Base-by-base conservation (phyloP, 176 grass and related monocot species). In the Elymus sibiricus region DNA sequence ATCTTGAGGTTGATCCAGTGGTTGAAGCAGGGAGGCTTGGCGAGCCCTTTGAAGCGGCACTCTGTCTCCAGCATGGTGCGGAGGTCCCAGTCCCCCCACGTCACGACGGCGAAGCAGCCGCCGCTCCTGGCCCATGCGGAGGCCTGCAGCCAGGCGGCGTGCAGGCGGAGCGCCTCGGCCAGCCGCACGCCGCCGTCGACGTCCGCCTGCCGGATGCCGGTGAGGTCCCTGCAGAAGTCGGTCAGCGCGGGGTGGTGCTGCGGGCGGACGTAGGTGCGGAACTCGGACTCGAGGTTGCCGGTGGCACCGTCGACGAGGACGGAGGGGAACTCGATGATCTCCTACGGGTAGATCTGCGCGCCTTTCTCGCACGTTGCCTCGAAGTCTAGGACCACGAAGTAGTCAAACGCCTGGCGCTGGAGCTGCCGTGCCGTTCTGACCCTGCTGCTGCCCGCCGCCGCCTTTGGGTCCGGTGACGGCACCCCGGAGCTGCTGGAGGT, bases 301-400 rank as follows among this genome's bases (percentile, higher is more conserved):
- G 92, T 94, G 28, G 56, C 31, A 71, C 43, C 75, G 77, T 94
- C 46, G 47, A 94, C 82, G 69, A 94, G 27, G 6, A 94, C 88
- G 66, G 92, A 90, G 7, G 88, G 82, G 19, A 94, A 88, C 55
- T 94, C 88, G 62, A 94, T 90, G 40, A 94, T 91, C 86, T 94
- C 92, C 60, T 94, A 86, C 6, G 92, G 47, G 49, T 70, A 69
- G 28, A 82, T 35, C 19, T 0, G 11, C 19, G 27, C 2, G 56
- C 79, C 77, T 46, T 67, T 83, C 55, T 90, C 87, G 22, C 90
- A 92, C 13, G 93, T 94, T 44, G 93, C 93, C 63, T 94, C 90
- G 43, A 94, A 94, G 47, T 94, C 93, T 25, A 90, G 76, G 15
- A 92, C 85, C 4, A 94, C 87, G 66, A 92, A 94, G 73, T 92